Conservation (phyloP, 2,329 filamentous ascomycete genomes). For the Acrocalymma vagum region DNA sequence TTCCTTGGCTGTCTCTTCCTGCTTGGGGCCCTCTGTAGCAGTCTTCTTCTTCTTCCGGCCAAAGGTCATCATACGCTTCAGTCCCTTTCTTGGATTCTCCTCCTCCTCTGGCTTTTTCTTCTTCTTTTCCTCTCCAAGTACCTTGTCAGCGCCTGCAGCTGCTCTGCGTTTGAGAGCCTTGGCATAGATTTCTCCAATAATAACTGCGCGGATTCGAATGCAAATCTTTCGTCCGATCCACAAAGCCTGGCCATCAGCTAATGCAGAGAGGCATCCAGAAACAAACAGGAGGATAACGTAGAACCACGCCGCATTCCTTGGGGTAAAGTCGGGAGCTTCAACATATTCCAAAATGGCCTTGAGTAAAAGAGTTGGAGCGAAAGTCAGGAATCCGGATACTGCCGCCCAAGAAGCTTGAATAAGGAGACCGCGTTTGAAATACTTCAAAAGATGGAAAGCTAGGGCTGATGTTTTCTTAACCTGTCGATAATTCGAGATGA, state of each 20-base stretch:
- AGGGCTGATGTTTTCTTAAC: slow-evolving; percentile 82
- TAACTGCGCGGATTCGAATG: slow-evolving; percentile 90
- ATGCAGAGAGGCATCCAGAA: slow-evolving; percentile 80
- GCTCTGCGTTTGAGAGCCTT: slow-evolving; percentile 94
- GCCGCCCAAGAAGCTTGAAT: slow-evolving; percentile 83
- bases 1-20: slow-evolving; percentile 33
- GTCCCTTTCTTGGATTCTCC: slow-evolving; percentile 41
- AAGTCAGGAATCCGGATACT: slow-evolving; percentile 83
- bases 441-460: slow-evolving; percentile 81
- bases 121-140: slow-evolving; percentile 68
- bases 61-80: slow-evolving; percentile 61
- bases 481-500: slow-evolving; percentile 85
- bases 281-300: slow-evolving; percentile 91
- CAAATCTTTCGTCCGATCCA: slow-evolving; percentile 96
- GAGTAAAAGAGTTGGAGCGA: slow-evolving; percentile 88
- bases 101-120: slow-evolving; percentile 49
- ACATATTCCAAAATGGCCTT: slow-evolving; percentile 94
- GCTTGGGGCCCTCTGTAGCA: slow-evolving; percentile 51
- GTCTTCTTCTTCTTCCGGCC: slow-evolving; percentile 66
- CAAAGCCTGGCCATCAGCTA: slow-evolving; percentile 84
- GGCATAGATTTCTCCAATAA: slow-evolving; percentile 96
- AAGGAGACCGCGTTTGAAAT: slow-evolving; percentile 80
- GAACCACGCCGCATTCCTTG: slow-evolving; percentile 91
- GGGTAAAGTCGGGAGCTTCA: slow-evolving; percentile 79
- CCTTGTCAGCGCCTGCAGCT: slow-evolving; percentile 75